Conservation (phyloP, 2,329 filamentous ascomycete genomes). For the Orbilia brochopaga region DNA sequence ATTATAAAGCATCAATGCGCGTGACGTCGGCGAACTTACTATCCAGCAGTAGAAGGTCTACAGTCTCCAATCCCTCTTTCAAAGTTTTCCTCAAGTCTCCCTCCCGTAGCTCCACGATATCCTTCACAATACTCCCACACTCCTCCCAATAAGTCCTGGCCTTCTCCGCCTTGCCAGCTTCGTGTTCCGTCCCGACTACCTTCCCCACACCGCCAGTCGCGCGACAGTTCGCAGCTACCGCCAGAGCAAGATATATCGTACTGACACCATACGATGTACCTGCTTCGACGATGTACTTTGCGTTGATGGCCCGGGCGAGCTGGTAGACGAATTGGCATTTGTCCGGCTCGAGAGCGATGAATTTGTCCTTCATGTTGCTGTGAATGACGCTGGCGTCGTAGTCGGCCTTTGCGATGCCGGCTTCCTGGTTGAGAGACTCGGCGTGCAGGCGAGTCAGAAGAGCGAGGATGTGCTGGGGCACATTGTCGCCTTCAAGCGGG, state of each 20-base stretch:
- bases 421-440: slow-evolving; percentile 57
- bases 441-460: slow-evolving; percentile 57
- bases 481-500: slow-evolving; percentile 54
- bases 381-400: slow-evolving; percentile 56
- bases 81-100: slow-evolving; percentile 67
- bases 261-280: slow-evolving; percentile 69
- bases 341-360: slow-evolving; percentile 67
- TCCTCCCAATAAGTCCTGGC: slow-evolving; percentile 65
- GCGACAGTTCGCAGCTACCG: slow-evolving; percentile 62
- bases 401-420: slow-evolving; percentile 49
- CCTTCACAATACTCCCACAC: slow-evolving; percentile 62
- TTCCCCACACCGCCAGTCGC: slow-evolving; percentile 57
- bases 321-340: slow-evolving; percentile 67
- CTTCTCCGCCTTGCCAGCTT: slow-evolving; percentile 62
- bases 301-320: slow-evolving; percentile 62
- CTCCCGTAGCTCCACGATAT: slow-evolving; percentile 65
- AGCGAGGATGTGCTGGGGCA: slow-evolving; percentile 56
- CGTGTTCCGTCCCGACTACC: slow-evolving; percentile 69
- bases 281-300: slow-evolving; percentile 65
- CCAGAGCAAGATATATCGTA: slow-evolving; percentile 69
- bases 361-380: slow-evolving; percentile 63
- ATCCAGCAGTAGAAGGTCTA: slow-evolving; percentile 68
- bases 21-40: slow-evolving; percentile 61
- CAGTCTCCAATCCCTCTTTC: slow-evolving; percentile 60
- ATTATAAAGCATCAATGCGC: neutral